These are phyloP conservation scores for Aspergillus incahuasiensis DNA, from an alignment of 495 filamentous ascomycete genomes.

Conservation along the genomic window DNA sequence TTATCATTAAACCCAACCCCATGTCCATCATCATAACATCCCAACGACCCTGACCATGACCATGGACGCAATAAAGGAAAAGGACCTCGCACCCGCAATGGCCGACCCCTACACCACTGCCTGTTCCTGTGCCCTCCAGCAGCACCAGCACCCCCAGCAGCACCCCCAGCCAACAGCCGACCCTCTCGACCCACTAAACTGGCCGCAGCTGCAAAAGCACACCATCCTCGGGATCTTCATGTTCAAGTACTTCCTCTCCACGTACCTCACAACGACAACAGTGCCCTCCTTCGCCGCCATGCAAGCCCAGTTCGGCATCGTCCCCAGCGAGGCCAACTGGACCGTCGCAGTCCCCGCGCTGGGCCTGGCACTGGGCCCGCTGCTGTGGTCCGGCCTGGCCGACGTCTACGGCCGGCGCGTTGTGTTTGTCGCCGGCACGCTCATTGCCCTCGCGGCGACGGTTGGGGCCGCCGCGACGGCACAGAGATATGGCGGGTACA, in stretches of 20 bases:
- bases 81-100: neutral
- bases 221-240: constrained; percentile 52
- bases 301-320: constrained; percentile 45
- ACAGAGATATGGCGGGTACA: constrained; percentile 45
- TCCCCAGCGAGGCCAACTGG: constrained; percentile 56
- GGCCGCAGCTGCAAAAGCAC: constrained; percentile 47
- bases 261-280: constrained; percentile 59
- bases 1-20: no score
- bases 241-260: constrained; percentile 61
- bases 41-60: no score
- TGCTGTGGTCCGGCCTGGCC: constrained; percentile 54
- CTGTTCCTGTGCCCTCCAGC: constrained; percentile 8
- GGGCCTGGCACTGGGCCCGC: constrained; percentile 53
- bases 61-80: constrained; percentile 9
- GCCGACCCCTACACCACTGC: neutral
- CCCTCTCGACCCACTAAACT: constrained; percentile 56
- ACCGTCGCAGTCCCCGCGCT: constrained; percentile 59
- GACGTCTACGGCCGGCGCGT: constrained; percentile 56
- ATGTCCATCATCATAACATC: neutral
- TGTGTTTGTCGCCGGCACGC: constrained; percentile 51
- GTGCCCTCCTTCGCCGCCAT: constrained; percentile 54
- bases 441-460: constrained; percentile 49
- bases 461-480: constrained; percentile 49
- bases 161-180: constrained; percentile 52
- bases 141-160: constrained; percentile 33